Percentiles rank a stretch among this genome's conserved stretches.
phyloP scores from a whole-genome alignment of 2,329 filamentous ascomycete genomes.

The Apiospora marii region DNA sequence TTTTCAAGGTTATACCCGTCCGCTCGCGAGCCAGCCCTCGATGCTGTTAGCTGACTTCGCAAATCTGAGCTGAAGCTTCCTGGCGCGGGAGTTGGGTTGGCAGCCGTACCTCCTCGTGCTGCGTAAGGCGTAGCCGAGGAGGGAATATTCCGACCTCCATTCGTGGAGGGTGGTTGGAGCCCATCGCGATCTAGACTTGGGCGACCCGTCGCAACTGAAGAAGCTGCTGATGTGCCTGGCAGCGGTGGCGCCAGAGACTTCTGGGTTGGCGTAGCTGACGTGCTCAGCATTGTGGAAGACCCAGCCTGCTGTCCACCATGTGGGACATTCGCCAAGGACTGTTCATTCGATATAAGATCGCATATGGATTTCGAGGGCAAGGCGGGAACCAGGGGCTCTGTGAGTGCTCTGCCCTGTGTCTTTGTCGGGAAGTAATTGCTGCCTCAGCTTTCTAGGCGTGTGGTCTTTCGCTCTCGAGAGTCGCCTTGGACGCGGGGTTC shows the following conservation, averaged over 20 bases:
- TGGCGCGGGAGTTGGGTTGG: conserved; percentile 74
- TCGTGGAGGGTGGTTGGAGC: conserved; percentile 57
- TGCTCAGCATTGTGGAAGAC: conserved; percentile 57
- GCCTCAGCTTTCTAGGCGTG: not conserved
- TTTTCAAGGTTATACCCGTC: conserved; percentile 62
- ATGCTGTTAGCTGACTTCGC: conserved; percentile 73
- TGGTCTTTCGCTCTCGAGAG: not conserved
- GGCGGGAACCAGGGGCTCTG: not conserved
- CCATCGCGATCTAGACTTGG: conserved; percentile 65
- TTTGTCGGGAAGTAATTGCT: not conserved
- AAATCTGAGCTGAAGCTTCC: conserved; percentile 93
- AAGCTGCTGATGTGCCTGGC: conserved; percentile 43
- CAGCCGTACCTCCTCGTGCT: conserved; percentile 72
- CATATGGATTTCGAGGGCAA: conserved; percentile 28
- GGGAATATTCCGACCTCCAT: conserved; percentile 58
- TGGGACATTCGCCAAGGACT: conserved; percentile 35
- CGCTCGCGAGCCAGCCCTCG: conserved; percentile 68
- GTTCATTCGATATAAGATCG: conserved; percentile 30
- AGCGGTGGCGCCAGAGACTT: conserved; percentile 55
- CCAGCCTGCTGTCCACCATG: conserved; percentile 42
- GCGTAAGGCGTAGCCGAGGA: conserved; percentile 68
- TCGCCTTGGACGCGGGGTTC: not conserved
- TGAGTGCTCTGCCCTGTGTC: conserved; percentile 1
- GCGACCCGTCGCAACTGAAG: conserved; percentile 46
- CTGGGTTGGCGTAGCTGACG: conserved; percentile 62